These are phyloP conservation scores for Lentithecium fluviatile DNA, from an alignment of 495 filamentous ascomycete genomes.

Conservation along the genomic window DNA sequence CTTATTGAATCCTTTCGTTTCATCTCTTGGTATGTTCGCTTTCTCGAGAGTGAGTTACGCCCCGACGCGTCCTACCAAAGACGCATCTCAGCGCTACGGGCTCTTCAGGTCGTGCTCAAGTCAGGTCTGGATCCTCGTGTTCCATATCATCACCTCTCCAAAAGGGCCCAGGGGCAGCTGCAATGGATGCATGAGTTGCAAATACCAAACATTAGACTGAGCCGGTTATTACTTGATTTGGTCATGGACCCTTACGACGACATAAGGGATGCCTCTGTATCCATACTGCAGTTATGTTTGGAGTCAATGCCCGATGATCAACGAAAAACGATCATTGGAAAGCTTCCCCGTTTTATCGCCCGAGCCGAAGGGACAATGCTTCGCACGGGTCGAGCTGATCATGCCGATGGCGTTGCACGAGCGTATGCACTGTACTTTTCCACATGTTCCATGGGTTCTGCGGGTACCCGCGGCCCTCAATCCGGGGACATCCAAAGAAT, in stretches of 20 bases:
- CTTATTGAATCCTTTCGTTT: constrained; percentile 56
- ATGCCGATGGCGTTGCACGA: constrained; percentile 80
- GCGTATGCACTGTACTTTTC: constrained; percentile 37
- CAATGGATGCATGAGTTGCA: constrained; percentile 55
- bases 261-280: constrained; percentile 65
- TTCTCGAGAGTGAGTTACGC: constrained; percentile 68
- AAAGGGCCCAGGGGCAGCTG: constrained; percentile 40
- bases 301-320: constrained; percentile 7
- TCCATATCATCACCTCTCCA: constrained; percentile 31
- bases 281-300: constrained; percentile 52
- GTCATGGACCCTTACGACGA: constrained; percentile 90
- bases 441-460: not conserved
- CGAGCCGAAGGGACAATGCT: constrained; percentile 59
- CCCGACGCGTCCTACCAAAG: constrained; percentile 81
- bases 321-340: not conserved
- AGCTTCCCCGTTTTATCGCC: constrained; percentile 32
- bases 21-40: constrained; percentile 65
- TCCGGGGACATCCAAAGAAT: constrained; percentile 1
- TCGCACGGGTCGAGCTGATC: constrained; percentile 74
- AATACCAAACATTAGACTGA: constrained; percentile 53
- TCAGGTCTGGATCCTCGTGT: constrained; percentile 50
- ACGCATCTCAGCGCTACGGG: constrained; percentile 75
- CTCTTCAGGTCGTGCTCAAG: constrained; percentile 59
- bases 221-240: constrained; percentile 66
- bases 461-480: not conserved